Evolutionary conservation across 352 stramenopile genomes (phyloP).

Genomic region (Aphanomyces stellatus): DNA sequence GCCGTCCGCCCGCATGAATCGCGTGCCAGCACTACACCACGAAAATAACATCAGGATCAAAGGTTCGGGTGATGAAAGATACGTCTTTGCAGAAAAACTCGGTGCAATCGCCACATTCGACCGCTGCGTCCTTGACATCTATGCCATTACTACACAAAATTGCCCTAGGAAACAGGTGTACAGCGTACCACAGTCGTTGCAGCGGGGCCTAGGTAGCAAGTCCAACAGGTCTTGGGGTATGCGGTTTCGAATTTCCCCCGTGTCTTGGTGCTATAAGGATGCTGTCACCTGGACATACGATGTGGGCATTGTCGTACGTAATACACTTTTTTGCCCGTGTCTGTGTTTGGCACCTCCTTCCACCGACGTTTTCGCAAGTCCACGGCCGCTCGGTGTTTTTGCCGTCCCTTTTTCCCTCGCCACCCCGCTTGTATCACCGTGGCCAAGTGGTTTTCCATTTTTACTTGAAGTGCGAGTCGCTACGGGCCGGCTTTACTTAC

Average conservation of each 20-base stretch:
- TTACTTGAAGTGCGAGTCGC: constrained; percentile 33
- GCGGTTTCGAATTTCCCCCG: constrained; percentile 85
- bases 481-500: too few species aligned
- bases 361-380: constrained; percentile 73
- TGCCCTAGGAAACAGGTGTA: neutral
- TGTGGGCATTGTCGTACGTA: constrained; percentile 44
- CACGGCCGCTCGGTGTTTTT: constrained; percentile 40
- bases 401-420: constrained; percentile 56
- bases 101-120: constrained; percentile 85
- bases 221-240: constrained; percentile 88
- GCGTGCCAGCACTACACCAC: constrained; percentile 76
- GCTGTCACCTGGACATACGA: neutral
- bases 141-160: too few species aligned
- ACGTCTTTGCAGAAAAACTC: constrained; percentile 85
- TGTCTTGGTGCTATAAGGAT: constrained; percentile 76
- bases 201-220: constrained; percentile 76
- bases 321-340: constrained; percentile 78
- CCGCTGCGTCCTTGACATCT: constrained; percentile 26
- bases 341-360: constrained; percentile 84
- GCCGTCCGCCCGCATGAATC: constrained; percentile 79
- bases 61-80: too few species aligned
- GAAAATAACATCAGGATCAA: too few species aligned
- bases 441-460: constrained; percentile 53
- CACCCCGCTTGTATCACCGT: constrained; percentile 71
- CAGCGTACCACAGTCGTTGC: constrained; percentile 80